Conservation (phyloP, 257 asterid genomes). For the Scutellaria minor region DNA sequence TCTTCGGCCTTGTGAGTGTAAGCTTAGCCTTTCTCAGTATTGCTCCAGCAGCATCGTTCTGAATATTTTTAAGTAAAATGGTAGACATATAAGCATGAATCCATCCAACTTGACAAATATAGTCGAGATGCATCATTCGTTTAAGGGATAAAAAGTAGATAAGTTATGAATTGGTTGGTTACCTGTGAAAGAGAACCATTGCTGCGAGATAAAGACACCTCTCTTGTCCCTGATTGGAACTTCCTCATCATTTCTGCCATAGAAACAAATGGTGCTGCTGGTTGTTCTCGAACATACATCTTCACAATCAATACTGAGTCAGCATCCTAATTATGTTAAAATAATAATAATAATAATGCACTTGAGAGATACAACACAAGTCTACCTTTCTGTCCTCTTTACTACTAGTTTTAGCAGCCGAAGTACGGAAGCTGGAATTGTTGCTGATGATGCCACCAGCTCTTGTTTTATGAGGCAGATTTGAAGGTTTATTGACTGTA, state of each 20-base stretch:
- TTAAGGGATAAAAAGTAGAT: not conserved
- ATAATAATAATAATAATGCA: not conserved
- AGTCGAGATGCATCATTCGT: too few species aligned
- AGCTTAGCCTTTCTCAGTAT: constrained; percentile 68
- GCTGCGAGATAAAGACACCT: constrained; percentile 49
- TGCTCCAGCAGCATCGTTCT: constrained; percentile 46
- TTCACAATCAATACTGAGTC: constrained; percentile 34
- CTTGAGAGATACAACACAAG: not conserved
- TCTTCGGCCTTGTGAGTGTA: constrained; percentile 84
- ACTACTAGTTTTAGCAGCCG: constrained; percentile 56
- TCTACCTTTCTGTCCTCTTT: constrained; percentile 82
- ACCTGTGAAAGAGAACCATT: constrained; percentile 60
- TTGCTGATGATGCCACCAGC: constrained; percentile 48
- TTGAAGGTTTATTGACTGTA: constrained; percentile 61
- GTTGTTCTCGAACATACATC: constrained; percentile 76
- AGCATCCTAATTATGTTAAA: constrained; percentile 2
- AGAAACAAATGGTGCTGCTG: constrained; percentile 79
- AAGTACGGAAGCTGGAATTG: constrained; percentile 49
- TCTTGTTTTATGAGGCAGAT: constrained; percentile 80
- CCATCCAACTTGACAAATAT: too few species aligned
- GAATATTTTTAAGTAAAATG: not conserved
- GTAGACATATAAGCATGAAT: constrained; percentile 3
- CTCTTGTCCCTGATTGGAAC: constrained; percentile 85
- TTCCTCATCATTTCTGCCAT: constrained; percentile 90
- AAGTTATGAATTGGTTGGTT: not conserved